Evolutionary conservation across 208 protist genomes (phyloP).

Genomic region (Leishmania tropica): DNA sequence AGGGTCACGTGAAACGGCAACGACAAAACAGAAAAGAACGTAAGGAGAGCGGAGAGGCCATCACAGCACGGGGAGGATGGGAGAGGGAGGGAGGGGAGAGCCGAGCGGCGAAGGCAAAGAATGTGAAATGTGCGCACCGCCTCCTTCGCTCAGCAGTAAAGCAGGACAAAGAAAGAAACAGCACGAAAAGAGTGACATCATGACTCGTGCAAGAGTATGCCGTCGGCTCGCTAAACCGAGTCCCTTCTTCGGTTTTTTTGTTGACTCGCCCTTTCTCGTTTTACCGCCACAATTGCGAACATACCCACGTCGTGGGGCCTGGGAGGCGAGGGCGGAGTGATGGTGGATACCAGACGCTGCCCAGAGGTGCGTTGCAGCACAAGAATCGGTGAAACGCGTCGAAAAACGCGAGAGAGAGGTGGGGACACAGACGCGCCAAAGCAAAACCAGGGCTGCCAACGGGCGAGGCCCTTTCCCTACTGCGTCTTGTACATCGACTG

Average conservation of each 20-base stretch:
- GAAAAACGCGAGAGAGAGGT: neutral
- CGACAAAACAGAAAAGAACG: neutral
- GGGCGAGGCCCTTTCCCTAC: neutral
- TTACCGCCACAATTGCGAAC: too few species aligned
- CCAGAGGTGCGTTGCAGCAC: neutral
- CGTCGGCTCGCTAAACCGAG: neutral
- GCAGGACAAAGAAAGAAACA: neutral
- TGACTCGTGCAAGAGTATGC: neutral
- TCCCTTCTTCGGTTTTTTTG: neutral
- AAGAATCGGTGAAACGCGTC: neutral
- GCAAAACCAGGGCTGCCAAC: neutral
- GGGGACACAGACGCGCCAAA: neutral
- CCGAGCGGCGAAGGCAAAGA: neutral
- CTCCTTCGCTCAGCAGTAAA: neutral
- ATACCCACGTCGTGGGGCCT: neutral
- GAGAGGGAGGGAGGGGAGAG: neutral
- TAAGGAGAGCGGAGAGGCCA: neutral
- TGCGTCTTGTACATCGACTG: slow-evolving; percentile 19
- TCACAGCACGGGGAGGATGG: too few species aligned
- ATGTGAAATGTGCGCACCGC: neutral
- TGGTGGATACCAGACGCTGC: neutral
- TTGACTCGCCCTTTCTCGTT: neutral
- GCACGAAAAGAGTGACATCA: neutral
- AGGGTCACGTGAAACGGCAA: neutral
- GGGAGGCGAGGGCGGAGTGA: neutral